Base-by-base conservation (phyloP, 345 rosid genomes). In the Sonneratia caseolaris region DNA sequence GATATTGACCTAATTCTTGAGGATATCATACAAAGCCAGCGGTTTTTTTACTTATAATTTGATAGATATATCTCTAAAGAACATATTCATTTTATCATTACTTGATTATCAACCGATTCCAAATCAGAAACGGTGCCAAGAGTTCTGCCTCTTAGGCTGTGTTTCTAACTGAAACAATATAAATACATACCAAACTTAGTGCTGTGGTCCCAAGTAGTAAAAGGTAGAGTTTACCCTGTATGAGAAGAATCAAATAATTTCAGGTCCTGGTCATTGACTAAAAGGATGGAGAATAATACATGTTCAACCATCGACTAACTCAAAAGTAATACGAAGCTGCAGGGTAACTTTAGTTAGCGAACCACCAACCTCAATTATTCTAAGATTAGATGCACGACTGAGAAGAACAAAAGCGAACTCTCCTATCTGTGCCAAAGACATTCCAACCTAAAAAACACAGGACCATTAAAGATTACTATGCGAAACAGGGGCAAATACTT, bases 351-450 rank as follows among this genome's bases (percentile, higher is more conserved):
- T 43, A 68, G 53, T 11, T n/a, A 68, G 11, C 8, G 49, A 71
- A 24, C 47, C 70, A 69, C 85, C 78, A 75, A 91, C 97, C 93
- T 91, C 99, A 80, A 95, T 91, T 70, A 95, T 84, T 81, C 83
- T 95, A 79, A 95, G 93, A 86, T 95, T 95, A 77, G 97, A 91
- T 72, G 99, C 99, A 55, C 97, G 96, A 78, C 97, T 95, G 57
- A 95, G 87, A 69, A 95, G 92, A 79, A 95, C 97, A 82, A 95
- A 95, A 64, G 97, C 93, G 71, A 95, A 95, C 68, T 95, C 99
- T 74, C 97, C 99, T 68, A 95, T 95, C 79, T 95, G 99, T 35
- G 99, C 97, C 68, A 95, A 86, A 38, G 97, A 90, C 93, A 92
- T 88, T 72, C 97, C 97, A 70, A 86, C 97, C 97, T 92, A 76